phyloP scores from a whole-genome alignment of 306 rosid genomes.

The Vigna nakashimae region DNA sequence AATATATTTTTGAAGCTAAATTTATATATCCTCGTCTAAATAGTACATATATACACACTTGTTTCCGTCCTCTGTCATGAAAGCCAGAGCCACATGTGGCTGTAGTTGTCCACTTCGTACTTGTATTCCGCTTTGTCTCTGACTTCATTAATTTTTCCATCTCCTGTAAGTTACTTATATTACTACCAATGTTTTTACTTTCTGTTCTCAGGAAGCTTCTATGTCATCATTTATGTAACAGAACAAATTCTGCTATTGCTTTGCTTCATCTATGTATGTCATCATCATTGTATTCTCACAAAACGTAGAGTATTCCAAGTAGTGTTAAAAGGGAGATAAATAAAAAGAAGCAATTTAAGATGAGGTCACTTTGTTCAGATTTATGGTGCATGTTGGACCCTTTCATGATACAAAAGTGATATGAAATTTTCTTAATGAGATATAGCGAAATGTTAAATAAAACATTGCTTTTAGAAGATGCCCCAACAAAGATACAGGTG shows the following conservation, averaged over 20 bases:
- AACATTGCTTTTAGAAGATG: conserved; percentile 41
- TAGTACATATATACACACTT: neutral
- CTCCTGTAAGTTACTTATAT: conserved; percentile 1
- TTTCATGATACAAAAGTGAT: conserved; percentile 17
- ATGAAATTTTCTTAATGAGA: neutral
- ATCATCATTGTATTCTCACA: conserved; percentile 13
- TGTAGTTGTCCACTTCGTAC: neutral
- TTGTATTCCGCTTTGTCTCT: conserved; percentile 6
- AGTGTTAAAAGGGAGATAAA: neutral
- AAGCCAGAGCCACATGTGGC: neutral
- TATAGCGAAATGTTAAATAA: neutral
- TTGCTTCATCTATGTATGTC: no score
- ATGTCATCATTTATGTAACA: conserved; percentile 33
- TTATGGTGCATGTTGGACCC: conserved; percentile 34
- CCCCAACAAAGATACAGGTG: conserved; percentile 34
- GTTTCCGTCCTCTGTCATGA: neutral
- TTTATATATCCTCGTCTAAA: no score
- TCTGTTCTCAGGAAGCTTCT: conserved; percentile 36
- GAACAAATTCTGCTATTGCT: conserved; percentile 19
- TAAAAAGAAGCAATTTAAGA: conserved; percentile 29
- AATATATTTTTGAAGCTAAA: no score
- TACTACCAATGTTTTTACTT: conserved; percentile 20
- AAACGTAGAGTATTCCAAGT: neutral
- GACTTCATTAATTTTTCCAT: neutral
- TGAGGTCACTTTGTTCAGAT: conserved; percentile 24